Evolutionary conservation across 495 filamentous ascomycete species (phyloP), one percentile per base, ranked within the genome.

Genomic region (Amniculicola lignicola): DNA sequence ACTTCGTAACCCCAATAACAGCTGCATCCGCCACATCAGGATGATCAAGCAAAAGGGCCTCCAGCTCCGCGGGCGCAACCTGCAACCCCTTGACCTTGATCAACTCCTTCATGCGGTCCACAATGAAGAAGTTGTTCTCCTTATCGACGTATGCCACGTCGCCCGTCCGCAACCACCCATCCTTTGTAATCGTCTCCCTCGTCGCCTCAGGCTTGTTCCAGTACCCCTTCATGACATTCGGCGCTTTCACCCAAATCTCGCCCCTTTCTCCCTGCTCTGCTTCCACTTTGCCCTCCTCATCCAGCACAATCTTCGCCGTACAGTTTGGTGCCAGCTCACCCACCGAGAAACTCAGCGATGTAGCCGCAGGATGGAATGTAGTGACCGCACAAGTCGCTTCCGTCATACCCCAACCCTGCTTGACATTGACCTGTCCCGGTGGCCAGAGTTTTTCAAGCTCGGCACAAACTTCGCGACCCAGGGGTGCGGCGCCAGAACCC

Each of bases 331-430:
- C 75, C 43, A 87, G 66, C 70, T 89, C 83, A 11, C 88, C 88
- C 3, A 92, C 84, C 21, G 79, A 77, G 14, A 49, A 64, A 6
- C 62, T 61, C 9, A 68, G 68, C 1, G 59, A 63, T 14, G 43
- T 37, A 4, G 70, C 68, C 0, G 39, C 69, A 0, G 85, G 84
- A 47, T 86, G 70, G 75, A 79, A 89, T 5, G 77, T 75, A 6
- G 82, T 73, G 16, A 76, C 67, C 1, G 81, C 78, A 62, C 87
- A 90, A 0, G 87, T 90, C 7, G 80, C 64, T 77, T 90, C 87
- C 0, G 87, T 91, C 83, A 91, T 88, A 4, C 89, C 89, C 84
- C 87, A 94, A 0, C 87, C 89, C 63, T 94, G 89, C 46, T 82
- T 86, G 6, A 92, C 65, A 11, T 59, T 54, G 16, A 86, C 66